A percentile compares a stretch with the other conserved stretches of the same genome.
phyloP scores from a whole-genome alignment of 176 grass and related monocot genomes.

The Calamus simplicifolius region DNA sequence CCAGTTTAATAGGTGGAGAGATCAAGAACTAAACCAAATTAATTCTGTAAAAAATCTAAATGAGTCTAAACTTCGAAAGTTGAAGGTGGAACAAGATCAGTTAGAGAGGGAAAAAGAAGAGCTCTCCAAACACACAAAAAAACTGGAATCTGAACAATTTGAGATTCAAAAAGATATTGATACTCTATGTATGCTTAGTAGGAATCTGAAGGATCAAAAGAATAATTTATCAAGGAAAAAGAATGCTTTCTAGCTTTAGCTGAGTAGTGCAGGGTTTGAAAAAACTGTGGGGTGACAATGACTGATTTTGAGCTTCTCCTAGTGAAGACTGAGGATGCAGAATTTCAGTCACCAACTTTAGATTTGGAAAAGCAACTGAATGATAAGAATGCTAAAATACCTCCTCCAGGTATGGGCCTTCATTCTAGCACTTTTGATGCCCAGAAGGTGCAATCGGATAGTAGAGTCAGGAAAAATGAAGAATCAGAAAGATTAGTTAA shows the following conservation, averaged over 20 bases:
- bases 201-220: slow-evolving; percentile 51
- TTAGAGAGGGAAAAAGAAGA: no score
- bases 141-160: slow-evolving; percentile 53
- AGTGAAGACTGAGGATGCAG: slow-evolving; percentile 25
- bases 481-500: slow-evolving; percentile 29
- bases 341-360: slow-evolving; percentile 53
- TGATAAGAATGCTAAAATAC: slow-evolving; percentile 19
- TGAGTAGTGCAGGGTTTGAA: slow-evolving; percentile 71
- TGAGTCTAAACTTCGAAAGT: no score
- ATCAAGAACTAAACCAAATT: no score
- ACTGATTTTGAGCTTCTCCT: slow-evolving; percentile 44
- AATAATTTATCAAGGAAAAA: slow-evolving; percentile 62
- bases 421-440: slow-evolving; percentile 31
- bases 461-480: slow-evolving; percentile 36
- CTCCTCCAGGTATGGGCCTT: slow-evolving; percentile 22
- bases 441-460: slow-evolving; percentile 27
- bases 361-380: slow-evolving; percentile 21
- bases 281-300: slow-evolving; percentile 55
- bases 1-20: no score
- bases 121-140: slow-evolving; percentile 43
- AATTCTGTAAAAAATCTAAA: no score
- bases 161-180: slow-evolving; percentile 83
- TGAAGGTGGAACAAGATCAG: no score
- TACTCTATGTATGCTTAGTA: slow-evolving; percentile 52
- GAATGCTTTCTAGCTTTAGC: slow-evolving; percentile 32